Percentiles rank a stretch among this genome's conserved stretches.
phyloP scores from a whole-genome alignment of 2,329 filamentous ascomycete genomes.

The Botrytis aclada region DNA sequence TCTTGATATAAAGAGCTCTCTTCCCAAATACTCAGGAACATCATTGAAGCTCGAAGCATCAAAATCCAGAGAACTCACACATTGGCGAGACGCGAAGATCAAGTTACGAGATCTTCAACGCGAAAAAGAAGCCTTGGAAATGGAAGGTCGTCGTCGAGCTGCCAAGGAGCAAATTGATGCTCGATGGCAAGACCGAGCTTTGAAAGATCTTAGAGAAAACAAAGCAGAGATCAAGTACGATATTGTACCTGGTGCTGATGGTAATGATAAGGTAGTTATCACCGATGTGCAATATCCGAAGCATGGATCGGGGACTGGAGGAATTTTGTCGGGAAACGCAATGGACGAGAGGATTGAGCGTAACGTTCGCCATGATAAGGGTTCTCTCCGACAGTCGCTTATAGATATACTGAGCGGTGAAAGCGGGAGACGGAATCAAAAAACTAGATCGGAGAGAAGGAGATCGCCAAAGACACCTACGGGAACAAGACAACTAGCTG shows the following conservation, averaged over 20 bases:
- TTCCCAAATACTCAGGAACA: background rate
- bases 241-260: background rate
- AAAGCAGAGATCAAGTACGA: background rate
- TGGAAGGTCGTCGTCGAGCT: constrained; percentile 14
- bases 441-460: background rate
- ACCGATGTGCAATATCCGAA: background rate
- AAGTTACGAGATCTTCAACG: constrained; percentile 4
- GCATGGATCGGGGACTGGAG: background rate
- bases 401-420: background rate
- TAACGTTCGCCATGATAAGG: background rate
- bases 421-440: background rate
- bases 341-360: background rate
- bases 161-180: constrained; percentile 11
- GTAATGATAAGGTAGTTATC: background rate
- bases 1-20: background rate
- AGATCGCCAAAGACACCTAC: constrained; percentile 3
- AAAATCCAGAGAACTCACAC: background rate
- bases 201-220: background rate
- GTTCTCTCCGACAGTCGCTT: background rate
- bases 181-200: constrained; percentile 6
- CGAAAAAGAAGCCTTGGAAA: constrained; percentile 12
- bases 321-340: background rate
- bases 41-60: background rate
- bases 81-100: background rate
- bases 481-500: background rate